These are phyloP conservation scores for Lepidium sativum DNA, from an alignment of 345 rosid genomes.

Conservation along the genomic window DNA sequence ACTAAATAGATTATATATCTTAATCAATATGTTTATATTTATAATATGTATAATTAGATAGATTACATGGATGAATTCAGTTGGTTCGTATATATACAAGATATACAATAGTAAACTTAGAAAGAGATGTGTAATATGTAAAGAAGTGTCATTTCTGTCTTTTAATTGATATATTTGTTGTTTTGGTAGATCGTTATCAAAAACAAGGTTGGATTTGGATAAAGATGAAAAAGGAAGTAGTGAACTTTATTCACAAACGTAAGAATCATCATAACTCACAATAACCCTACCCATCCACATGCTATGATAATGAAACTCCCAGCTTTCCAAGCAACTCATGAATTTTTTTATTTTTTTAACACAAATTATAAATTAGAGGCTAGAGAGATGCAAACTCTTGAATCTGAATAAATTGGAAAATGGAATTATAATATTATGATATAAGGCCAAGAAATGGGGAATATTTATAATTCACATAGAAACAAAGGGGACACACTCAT, in stretches of 20 bases:
- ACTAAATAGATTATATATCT: too few species aligned
- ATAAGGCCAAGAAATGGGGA: constrained; percentile 19
- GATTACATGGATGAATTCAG: too few species aligned
- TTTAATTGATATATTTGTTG: too few species aligned
- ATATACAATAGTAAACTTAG: too few species aligned
- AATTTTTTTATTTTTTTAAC: neutral
- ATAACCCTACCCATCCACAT: constrained; percentile 27
- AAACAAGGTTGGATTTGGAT: constrained; percentile 15
- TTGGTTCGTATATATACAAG: too few species aligned
- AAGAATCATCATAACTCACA: constrained; percentile 16
- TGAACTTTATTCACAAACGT: constrained; percentile 17
- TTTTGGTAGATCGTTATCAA: neutral
- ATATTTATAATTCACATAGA: constrained; percentile 22
- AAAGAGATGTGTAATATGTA: too few species aligned
- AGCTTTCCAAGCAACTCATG: constrained; percentile 17
- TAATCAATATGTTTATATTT: too few species aligned
- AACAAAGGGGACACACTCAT: constrained; percentile 20
- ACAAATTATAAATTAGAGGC: neutral
- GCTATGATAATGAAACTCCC: constrained; percentile 28
- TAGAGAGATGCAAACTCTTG: neutral
- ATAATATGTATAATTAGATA: too few species aligned
- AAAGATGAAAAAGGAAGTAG: constrained; percentile 22
- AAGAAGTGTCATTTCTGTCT: too few species aligned
- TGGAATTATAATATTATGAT: neutral
- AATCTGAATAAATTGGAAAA: neutral